phyloP scores from a whole-genome alignment of 495 filamentous ascomycete genomes.

The Aspergillus sclerotiicarbonarius region DNA sequence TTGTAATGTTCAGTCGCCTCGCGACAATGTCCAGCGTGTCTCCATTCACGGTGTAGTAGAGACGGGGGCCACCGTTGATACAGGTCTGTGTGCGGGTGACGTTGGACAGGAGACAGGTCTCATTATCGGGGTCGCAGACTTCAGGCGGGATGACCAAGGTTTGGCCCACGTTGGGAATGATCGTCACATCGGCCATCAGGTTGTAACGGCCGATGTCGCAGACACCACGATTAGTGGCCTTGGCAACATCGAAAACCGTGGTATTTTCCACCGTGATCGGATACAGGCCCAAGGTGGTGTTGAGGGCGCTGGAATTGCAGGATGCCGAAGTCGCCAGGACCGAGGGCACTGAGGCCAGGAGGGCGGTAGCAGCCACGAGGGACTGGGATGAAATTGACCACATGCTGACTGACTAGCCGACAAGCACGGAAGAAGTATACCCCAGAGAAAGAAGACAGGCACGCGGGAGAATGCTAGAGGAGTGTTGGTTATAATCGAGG shows the following conservation, averaged over 20 bases:
- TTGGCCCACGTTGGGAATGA: conserved; percentile 10
- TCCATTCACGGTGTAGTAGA: conserved; percentile 19
- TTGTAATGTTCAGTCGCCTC: conserved; percentile 11
- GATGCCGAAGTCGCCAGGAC: neutral
- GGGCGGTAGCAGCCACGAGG: neutral
- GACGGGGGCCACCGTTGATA: conserved; percentile 14
- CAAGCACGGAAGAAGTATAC: neutral
- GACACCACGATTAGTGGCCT: conserved; percentile 12
- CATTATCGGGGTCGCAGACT: conserved; percentile 15
- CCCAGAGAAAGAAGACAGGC: neutral
- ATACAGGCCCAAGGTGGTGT: conserved; percentile 13
- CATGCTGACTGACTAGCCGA: neutral
- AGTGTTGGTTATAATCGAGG: too few species aligned
- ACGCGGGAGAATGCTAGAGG: too few species aligned
- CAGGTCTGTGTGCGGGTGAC: conserved; percentile 5
- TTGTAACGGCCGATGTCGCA: conserved; percentile 20
- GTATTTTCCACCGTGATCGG: conserved; percentile 1
- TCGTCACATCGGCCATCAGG: conserved; percentile 19
- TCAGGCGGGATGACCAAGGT: conserved; percentile 12
- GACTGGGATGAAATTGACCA: neutral
- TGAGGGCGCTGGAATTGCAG: conserved; percentile 15
- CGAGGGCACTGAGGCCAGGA: neutral
- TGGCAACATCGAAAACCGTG: conserved; percentile 15
- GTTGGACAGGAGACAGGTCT: conserved; percentile 10
- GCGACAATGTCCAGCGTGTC: conserved; percentile 16